A percentile compares a stretch with the other conserved stretches of the same genome.
phyloP scores from a whole-genome alignment of 2,329 filamentous ascomycete genomes.

The Ceratocystis harringtonii region DNA sequence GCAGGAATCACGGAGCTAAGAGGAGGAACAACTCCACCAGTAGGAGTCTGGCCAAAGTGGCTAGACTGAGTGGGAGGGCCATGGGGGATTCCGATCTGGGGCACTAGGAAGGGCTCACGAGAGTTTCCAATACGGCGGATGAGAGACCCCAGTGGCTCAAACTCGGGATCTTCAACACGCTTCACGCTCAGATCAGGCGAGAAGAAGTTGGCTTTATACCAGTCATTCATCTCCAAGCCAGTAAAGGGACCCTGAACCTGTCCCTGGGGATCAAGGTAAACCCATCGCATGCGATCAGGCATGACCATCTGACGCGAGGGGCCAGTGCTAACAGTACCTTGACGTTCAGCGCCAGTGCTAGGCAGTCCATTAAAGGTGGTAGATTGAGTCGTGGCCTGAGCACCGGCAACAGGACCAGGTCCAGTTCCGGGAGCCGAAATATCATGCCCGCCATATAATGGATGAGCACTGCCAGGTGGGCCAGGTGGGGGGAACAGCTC shows the following conservation, averaged over 20 bases:
- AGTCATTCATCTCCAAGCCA: constrained; percentile 97
- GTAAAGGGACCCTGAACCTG: constrained; percentile 90
- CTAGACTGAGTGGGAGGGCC: constrained; percentile 48
- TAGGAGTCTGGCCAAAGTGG: constrained; percentile 34
- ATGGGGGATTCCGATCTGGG: constrained; percentile 89
- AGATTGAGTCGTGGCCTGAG: constrained; percentile 1
- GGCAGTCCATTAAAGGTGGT: constrained; percentile 6
- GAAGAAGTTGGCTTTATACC: constrained; percentile 98
- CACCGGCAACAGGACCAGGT: background rate
- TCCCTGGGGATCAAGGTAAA: constrained; percentile 88
- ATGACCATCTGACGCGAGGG: constrained; percentile 91
- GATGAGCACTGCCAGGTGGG: constrained; percentile 22
- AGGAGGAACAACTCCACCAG: constrained; percentile 62
- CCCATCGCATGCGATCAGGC: constrained; percentile 98
- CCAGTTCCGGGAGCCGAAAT: constrained; percentile 20
- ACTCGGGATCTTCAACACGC: constrained; percentile 84
- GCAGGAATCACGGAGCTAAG: constrained; percentile 89
- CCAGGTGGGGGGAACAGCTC: constrained; percentile 32
- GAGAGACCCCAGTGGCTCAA: constrained; percentile 86
- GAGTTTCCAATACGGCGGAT: constrained; percentile 95
- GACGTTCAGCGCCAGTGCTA: constrained; percentile 30
- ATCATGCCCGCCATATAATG: constrained; percentile 21
- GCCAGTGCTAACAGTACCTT: constrained; percentile 30
- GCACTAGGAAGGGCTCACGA: constrained; percentile 89
- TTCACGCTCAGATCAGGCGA: constrained; percentile 87